A percentile compares a stretch with the other conserved stretches of the same genome.
Conservation (phyloP, 2,329 filamentous ascomycete species). For the Phyllosticta citrichinensis region DNA sequence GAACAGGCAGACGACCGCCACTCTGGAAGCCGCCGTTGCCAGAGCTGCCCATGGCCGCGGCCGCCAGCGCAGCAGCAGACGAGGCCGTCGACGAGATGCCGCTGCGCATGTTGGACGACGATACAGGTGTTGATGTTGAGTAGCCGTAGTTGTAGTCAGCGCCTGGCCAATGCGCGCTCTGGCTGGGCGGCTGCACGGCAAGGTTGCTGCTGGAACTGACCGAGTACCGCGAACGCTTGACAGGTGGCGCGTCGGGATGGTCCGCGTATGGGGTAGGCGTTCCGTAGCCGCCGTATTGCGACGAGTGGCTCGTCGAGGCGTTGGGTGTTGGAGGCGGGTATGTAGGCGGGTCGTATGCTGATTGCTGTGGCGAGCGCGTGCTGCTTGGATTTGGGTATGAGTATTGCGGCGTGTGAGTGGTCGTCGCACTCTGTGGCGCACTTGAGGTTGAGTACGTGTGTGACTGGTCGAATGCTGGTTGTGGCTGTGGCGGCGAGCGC, state of each 20-base stretch:
- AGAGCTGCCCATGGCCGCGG: not conserved
- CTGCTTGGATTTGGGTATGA: not conserved
- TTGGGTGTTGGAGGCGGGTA: not conserved
- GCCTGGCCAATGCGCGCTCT: not conserved
- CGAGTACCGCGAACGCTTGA: not conserved
- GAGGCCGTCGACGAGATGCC: not conserved
- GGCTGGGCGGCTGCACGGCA: not conserved
- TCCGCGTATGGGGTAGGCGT: not conserved
- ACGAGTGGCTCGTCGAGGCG: not conserved
- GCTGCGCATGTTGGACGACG: not conserved
- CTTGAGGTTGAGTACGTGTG: not conserved
- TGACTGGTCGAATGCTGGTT: not conserved
- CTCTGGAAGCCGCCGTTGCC: not conserved
- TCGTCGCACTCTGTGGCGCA: not conserved
- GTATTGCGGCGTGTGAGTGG: not conserved
- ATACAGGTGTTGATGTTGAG: not conserved
- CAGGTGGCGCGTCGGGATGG: not conserved
- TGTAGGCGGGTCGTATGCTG: not conserved
- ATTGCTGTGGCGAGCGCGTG: not conserved
- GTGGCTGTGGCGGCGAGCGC: slow-evolving; percentile 1
- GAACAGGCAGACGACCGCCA: not conserved
- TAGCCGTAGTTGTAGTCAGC: not conserved
- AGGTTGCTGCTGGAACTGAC: not conserved
- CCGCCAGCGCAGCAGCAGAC: not conserved
- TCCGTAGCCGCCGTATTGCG: not conserved